Percentiles rank a stretch among this genome's conserved stretches.
These are phyloP conservation scores for Astrephomene gubernaculifera DNA, from an alignment of 139 green algal genomes.

Conservation along the genomic window DNA sequence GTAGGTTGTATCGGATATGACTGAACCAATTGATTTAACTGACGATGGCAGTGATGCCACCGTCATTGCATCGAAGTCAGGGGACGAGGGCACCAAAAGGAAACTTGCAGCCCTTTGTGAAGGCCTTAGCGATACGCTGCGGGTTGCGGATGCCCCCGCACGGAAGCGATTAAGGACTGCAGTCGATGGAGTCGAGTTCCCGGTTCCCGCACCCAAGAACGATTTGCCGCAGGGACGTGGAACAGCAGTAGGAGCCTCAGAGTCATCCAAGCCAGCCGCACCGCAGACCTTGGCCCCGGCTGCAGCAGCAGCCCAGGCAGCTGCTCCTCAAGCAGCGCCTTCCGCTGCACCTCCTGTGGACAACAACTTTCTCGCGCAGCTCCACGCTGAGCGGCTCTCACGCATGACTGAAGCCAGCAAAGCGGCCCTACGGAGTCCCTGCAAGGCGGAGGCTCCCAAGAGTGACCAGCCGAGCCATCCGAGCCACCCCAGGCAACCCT, in stretches of 20 bases:
- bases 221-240: constrained; percentile 2
- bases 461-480: neutral
- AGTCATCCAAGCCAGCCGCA: neutral
- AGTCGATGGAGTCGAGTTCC: constrained; percentile 6
- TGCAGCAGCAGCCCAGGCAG: neutral
- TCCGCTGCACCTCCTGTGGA: neutral
- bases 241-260: neutral
- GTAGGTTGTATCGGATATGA: too few relatives aligned
- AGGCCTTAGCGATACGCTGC: neutral
- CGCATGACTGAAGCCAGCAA: constrained; percentile 14
- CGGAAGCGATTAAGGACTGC: constrained; percentile 9
- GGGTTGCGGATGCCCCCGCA: neutral
- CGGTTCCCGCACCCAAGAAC: neutral
- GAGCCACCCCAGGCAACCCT: too few relatives aligned
- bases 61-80: neutral
- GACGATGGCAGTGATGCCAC: constrained; percentile 2
- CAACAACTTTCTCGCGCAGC: constrained; percentile 2
- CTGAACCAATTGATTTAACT: constrained; percentile 17
- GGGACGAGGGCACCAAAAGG: constrained; percentile 2
- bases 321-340: neutral
- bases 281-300: neutral
- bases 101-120: neutral
- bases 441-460: neutral
- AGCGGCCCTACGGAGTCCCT: neutral
- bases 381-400: constrained; percentile 7